Base-by-base conservation (phyloP, 441 rosid genomes). In the Corymbia calophylla region DNA sequence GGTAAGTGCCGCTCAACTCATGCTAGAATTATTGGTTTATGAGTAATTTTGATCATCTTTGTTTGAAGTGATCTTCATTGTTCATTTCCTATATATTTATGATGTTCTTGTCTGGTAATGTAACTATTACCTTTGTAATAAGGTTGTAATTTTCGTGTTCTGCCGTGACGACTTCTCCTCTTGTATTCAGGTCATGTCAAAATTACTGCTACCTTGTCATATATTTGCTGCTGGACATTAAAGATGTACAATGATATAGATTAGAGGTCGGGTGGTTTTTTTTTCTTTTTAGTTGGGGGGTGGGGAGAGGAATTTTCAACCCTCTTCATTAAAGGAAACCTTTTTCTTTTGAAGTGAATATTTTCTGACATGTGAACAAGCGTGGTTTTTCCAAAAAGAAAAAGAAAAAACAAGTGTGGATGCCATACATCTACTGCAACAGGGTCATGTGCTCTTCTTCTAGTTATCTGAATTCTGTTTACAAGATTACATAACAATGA, bases 1-100 rank as follows among this genome's bases (percentile, higher is more conserved):
- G 99, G 99, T 98, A 91, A 39, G 60, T 53, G 88, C 47, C 14
- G n/a, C 44, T 55, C 21, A 21, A 55, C 16, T 55, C 64, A 14
- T 73, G 84, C 27, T 7, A 25, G 51, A 73, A 73, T 73, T 21
- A 23, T 44, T 73, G 16, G 84, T 39, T 73, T 23, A 73, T 3
- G 17, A 73, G 51, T 73, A 39, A 21, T 73, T 39, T 73, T 73
- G 17, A 39, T 39, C 49, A 73, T 39, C 29, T 39, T 39, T 9
- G n/a, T 49, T 73, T 73, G 84, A 73, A 39, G 51, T 73, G 84
- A 73, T 39, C 17, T 73, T 73, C 14, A 44, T 73, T 23, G 51
- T 73, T 73, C 84, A 23, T 73, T 39, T 23, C 84, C 51, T 39
- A 39, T 44, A 73, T 73, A 39, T 73, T 73, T 73, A 66, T 66